Evolutionary conservation across 192 early-diverging fungal species (phyloP).

Genomic region (Phlyctochytrium planicorne): DNA sequence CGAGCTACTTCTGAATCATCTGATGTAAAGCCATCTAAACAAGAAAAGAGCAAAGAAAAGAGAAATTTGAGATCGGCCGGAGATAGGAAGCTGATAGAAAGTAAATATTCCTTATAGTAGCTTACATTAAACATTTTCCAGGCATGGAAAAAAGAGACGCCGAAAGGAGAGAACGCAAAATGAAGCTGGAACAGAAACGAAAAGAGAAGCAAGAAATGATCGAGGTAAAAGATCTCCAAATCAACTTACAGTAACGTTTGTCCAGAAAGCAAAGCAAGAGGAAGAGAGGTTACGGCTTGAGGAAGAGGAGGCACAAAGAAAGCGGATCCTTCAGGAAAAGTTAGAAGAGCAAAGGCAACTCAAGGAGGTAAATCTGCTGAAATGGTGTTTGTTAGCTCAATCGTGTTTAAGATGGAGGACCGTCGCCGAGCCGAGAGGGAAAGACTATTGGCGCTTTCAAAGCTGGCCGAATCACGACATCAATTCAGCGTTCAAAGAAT

Average conservation of each 20-base stretch:
- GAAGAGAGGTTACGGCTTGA: neutral
- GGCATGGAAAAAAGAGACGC: neutral
- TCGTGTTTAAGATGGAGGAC: too few species aligned
- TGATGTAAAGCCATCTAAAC: too few species aligned
- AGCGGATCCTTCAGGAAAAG: neutral
- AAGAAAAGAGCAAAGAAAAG: too few species aligned
- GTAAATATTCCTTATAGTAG: neutral
- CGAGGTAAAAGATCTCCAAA: too few species aligned
- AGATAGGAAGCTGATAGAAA: neutral
- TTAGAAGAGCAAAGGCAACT: neutral
- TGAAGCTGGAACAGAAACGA: neutral
- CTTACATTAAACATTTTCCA: neutral
- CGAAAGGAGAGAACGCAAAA: neutral
- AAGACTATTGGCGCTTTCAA: too few species aligned
- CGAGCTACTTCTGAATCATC: too few species aligned
- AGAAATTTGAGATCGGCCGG: neutral
- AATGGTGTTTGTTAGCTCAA: too few species aligned
- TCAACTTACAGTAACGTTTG: too few species aligned
- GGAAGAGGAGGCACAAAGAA: neutral
- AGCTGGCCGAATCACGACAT: too few species aligned
- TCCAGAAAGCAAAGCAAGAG: neutral
- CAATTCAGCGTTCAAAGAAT: too few species aligned
- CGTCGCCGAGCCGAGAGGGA: too few species aligned
- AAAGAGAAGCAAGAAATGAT: constrained; percentile 1
- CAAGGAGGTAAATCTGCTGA: neutral